Percentiles rank a stretch among this genome's conserved stretches.
Evolutionary conservation across 1,284 basidiomycete genomes (phyloP).

Genomic region (Cutaneotrichosporon cavernicola): DNA sequence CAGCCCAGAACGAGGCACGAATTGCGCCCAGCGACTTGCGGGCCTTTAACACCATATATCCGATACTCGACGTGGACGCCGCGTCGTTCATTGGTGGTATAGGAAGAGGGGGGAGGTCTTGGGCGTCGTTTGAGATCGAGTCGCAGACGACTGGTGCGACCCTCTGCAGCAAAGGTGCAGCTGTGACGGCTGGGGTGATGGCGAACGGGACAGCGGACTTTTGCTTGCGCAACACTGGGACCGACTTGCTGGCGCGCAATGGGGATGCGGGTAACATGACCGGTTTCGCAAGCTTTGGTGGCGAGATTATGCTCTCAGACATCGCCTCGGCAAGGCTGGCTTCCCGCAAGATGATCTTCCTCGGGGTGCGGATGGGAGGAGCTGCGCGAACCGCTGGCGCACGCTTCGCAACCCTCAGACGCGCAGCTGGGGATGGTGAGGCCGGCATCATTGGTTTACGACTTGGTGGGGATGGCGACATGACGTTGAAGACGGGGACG

Average conservation of each 20-base stretch:
- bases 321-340: conserved; percentile 7
- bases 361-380: not conserved
- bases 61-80: conserved; percentile 17
- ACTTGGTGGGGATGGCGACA: conserved; percentile 8
- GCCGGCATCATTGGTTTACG: not conserved
- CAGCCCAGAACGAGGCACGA: conserved; percentile 31
- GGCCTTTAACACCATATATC: conserved; percentile 31
- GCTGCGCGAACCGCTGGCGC: not conserved
- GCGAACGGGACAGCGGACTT: conserved; percentile 22
- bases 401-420: not conserved
- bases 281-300: not conserved
- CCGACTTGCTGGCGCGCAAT: conserved; percentile 20
- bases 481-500: conserved; percentile 7
- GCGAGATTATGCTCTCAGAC: conserved; percentile 5
- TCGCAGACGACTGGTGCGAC: conserved; percentile 47
- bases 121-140: conserved; percentile 42
- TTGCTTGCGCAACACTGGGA: conserved; percentile 11
- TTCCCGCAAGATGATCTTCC: not conserved
- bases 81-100: conserved; percentile 19
- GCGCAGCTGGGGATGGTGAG: not conserved
- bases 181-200: conserved; percentile 34
- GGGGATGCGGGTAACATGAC: conserved; percentile 3
- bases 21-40: conserved; percentile 41
- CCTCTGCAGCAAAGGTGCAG: conserved; percentile 36
- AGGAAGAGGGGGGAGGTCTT: conserved; percentile 48